Evolutionary conservation across 495 filamentous ascomycete species (phyloP).

Genomic region (Aspergillus mulundensis): DNA sequence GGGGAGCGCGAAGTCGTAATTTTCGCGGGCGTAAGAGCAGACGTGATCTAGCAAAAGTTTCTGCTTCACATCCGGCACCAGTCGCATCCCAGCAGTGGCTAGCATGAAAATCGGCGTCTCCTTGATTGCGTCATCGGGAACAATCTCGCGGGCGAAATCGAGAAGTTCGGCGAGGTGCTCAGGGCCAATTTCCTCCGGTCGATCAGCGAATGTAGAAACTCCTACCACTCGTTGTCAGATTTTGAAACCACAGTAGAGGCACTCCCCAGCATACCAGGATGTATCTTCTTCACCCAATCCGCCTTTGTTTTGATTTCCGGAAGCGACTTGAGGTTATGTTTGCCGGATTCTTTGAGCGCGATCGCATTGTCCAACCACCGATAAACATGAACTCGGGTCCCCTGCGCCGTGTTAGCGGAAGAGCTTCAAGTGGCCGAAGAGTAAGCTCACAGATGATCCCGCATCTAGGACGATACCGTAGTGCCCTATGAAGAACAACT

Average conservation of each 20-base stretch:
- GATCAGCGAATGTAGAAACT: constrained; percentile 83
- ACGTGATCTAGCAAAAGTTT: constrained; percentile 68
- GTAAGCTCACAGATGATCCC: constrained; percentile 57
- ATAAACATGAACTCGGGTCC: constrained; percentile 91
- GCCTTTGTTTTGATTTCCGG: constrained; percentile 79
- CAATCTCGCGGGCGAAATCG: constrained; percentile 74
- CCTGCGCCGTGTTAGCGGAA: constrained; percentile 39
- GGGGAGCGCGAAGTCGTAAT: constrained; percentile 80
- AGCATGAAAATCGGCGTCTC: constrained; percentile 92
- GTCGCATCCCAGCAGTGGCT: constrained; percentile 93
- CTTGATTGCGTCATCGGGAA: constrained; percentile 72
- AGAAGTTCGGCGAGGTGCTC: constrained; percentile 77
- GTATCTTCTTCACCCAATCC: constrained; percentile 89
- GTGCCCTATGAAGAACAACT: constrained; percentile 38
- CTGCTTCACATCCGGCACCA: constrained; percentile 72
- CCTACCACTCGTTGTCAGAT: constrained; percentile 39
- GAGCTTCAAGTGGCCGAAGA: too few species aligned
- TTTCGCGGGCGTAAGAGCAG: constrained; percentile 74
- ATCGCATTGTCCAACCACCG: constrained; percentile 75
- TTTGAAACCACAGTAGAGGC: background rate
- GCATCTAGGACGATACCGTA: constrained; percentile 69
- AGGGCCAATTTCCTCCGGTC: constrained; percentile 68
- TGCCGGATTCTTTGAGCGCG: constrained; percentile 58
- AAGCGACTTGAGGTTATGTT: constrained; percentile 60
- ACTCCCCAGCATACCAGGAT: constrained; percentile 58